phyloP scores from a whole-genome alignment of 2,329 filamentous ascomycete species.

The Fusarium udum region DNA sequence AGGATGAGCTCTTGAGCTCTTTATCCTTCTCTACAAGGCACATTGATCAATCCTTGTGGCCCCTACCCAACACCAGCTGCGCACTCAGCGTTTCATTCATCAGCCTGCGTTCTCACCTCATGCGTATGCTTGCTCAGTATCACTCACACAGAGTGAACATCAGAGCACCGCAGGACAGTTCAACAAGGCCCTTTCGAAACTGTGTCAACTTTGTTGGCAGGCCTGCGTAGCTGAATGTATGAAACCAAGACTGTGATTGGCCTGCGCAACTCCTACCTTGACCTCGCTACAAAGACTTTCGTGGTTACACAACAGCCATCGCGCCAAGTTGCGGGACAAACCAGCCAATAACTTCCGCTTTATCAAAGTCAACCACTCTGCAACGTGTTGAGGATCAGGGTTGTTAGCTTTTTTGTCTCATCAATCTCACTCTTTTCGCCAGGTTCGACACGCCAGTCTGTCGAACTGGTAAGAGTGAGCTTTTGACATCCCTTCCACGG shows the following conservation, averaged over 20 bases:
- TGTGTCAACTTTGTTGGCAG: slow-evolving; percentile 28
- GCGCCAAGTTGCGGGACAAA: slow-evolving; percentile 16
- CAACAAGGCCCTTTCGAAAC: slow-evolving; percentile 25
- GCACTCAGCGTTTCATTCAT: not conserved
- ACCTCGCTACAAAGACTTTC: slow-evolving; percentile 17
- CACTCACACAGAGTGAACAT: slow-evolving; percentile 20
- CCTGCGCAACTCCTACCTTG: slow-evolving; percentile 11
- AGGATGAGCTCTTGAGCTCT: not conserved
- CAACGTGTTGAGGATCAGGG: slow-evolving; percentile 20
- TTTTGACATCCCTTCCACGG: not conserved
- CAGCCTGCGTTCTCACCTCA: not conserved
- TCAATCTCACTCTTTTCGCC: slow-evolving; percentile 21
- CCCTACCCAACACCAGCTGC: not conserved
- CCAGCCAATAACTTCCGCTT: slow-evolving; percentile 21
- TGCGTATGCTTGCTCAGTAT: slow-evolving; percentile 21
- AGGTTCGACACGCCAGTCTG: slow-evolving; percentile 1
- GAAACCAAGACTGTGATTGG: slow-evolving; percentile 23
- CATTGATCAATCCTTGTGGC: not conserved
- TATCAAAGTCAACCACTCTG: slow-evolving; percentile 20
- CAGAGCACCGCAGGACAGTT: slow-evolving; percentile 19
- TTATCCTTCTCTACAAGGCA: not conserved
- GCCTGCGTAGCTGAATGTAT: slow-evolving; percentile 27
- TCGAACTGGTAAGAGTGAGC: not conserved
- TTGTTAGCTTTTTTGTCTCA: slow-evolving; percentile 29
- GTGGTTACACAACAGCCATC: slow-evolving; percentile 35